Conservation (phyloP, 257 asterid genomes). For the Petunia secreta region DNA sequence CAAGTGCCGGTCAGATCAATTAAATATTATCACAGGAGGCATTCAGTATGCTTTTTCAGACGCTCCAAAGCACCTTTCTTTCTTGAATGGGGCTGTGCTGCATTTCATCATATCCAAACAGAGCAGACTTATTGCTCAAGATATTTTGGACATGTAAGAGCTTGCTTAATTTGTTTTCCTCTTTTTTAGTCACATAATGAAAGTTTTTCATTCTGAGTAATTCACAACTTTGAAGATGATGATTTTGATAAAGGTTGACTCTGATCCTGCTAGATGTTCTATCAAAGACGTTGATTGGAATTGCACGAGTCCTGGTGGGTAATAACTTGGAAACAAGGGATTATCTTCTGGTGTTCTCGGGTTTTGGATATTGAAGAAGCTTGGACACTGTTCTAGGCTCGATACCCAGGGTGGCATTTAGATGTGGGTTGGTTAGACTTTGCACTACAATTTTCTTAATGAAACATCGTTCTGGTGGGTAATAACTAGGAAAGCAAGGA, state of each 20-base stretch:
- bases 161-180: constrained; percentile 11
- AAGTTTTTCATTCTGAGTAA: background rate
- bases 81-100: constrained; percentile 80
- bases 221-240: background rate
- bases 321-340: background rate
- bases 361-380: constrained; percentile 15
- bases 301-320: background rate
- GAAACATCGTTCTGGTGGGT: too few species aligned
- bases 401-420: background rate
- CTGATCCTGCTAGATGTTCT: constrained; percentile 1
- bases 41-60: constrained; percentile 73
- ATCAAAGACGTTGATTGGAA: background rate
- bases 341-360: constrained; percentile 12
- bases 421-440: constrained; percentile 15
- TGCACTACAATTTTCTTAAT: background rate
- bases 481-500: too few species aligned
- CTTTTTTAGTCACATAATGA: background rate
- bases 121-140: constrained; percentile 62
- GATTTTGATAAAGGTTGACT: background rate
- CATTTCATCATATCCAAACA: constrained; percentile 75
- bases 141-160: constrained; percentile 82
- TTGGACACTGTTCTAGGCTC: background rate
- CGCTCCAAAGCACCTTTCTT: constrained; percentile 86
- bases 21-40: constrained; percentile 74
- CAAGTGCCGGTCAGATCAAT: constrained; percentile 71